phyloP scores from a whole-genome alignment of 257 asterid genomes.

The Solanum sparsipilum region DNA sequence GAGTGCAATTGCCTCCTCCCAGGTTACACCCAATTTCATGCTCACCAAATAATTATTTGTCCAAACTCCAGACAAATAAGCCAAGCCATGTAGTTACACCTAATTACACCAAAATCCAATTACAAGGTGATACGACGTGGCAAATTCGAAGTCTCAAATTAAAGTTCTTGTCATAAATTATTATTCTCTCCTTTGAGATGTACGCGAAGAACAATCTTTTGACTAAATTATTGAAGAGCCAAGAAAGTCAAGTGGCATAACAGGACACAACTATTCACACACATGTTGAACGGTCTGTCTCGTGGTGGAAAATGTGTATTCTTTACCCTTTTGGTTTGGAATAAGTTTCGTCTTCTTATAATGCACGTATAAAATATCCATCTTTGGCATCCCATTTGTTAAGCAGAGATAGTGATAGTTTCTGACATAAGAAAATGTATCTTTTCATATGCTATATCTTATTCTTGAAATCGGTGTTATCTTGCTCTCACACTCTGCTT shows the following conservation, averaged over 20 bases:
- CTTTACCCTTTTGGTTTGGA: background rate
- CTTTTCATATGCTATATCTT: background rate
- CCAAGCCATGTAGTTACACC: background rate
- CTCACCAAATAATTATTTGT: background rate
- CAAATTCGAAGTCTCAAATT: background rate
- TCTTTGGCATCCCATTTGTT: background rate
- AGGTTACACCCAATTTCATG: background rate
- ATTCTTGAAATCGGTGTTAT: background rate
- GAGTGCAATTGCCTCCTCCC: background rate
- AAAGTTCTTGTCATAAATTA: background rate
- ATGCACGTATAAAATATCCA: background rate
- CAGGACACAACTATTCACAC: background rate
- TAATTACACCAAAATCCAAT: background rate
- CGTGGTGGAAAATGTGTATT: background rate
- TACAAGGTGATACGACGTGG: background rate
- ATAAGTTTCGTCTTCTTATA: background rate
- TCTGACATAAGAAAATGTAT: background rate
- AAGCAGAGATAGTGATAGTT: background rate
- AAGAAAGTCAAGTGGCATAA: background rate
- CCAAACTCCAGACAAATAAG: background rate
- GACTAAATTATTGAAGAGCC: background rate
- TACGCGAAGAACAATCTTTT: background rate
- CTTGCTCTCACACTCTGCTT: slow-evolving; percentile 7
- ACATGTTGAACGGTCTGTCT: background rate
- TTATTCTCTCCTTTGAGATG: background rate